Evolutionary conservation across 1,284 basidiomycete species (phyloP), one percentile per base, ranked within the genome.

Genomic region (Malassezia yamatoensis): DNA sequence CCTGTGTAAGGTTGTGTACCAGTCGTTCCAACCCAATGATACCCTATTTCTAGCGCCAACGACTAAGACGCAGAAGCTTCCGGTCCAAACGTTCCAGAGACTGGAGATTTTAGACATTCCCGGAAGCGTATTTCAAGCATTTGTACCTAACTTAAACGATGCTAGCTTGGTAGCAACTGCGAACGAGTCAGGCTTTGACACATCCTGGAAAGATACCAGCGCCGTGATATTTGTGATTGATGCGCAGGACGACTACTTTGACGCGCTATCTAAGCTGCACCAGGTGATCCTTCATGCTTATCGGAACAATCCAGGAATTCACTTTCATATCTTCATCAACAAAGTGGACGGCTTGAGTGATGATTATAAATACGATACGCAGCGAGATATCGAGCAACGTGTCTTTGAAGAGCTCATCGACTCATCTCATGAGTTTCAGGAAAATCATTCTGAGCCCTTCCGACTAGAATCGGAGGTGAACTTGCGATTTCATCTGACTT

Each of bases 31-130:
- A 0, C 82, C 88, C 0, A 89, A 88, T 71, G 86, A 96, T 68
- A 87, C 89, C 0, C 88, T 96, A 66, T 96, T 87, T 76, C 82
- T 96, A 61, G 90, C 94, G 63, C 82, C 51, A 15, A 64, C 61
- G 11, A 60, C 54, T 9, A 62, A 61, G 8, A 54, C 54, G 0
- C 52, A 54, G 49, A 59, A 53, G 35, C 52, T 61, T 18, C 43
- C 60, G 6, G 57, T 63, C 6, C 93, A 90, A 75, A 86, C 89
- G 37, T 85, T 96, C 61, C 84, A 94, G 54, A 87, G 88, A 1
- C 82, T 96, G 21, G 87, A 96, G 73, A 83, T 96, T 70, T 96
- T 90, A 88, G 91, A 96, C 72, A 88, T 88, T 60, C 93, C 93
- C 0, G 87, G 88, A 11, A 68, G 74, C 29, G 87, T 85, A 55